Conservation (phyloP, 192 early-diverging fungal species). For the Backusella circina region DNA sequence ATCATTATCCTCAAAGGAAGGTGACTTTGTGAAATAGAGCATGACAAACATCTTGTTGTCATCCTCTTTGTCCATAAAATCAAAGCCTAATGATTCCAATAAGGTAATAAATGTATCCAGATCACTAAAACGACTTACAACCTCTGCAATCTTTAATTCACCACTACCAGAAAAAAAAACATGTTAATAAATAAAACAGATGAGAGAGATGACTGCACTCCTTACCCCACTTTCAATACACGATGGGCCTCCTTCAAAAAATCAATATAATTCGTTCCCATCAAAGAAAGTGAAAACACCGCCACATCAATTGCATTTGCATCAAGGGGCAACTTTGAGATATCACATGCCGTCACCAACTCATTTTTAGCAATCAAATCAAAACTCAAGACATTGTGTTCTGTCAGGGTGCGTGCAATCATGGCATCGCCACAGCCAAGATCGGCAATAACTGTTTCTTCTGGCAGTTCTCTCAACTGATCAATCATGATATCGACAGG, state of each 20-base stretch:
- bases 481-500: slow-evolving; percentile 85
- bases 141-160: slow-evolving; percentile 92
- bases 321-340: slow-evolving; percentile 77
- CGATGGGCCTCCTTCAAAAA: slow-evolving; percentile 89
- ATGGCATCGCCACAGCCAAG: slow-evolving; percentile 96
- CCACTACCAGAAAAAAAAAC: slow-evolving; percentile 52
- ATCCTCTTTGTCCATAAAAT: slow-evolving; percentile 66
- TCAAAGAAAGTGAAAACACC: slow-evolving; percentile 91
- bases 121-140: slow-evolving; percentile 83
- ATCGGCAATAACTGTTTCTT: slow-evolving; percentile 73
- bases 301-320: slow-evolving; percentile 71
- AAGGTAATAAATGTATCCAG: slow-evolving; percentile 72
- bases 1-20: slow-evolving; percentile 10
- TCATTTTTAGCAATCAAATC: slow-evolving; percentile 83
- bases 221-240: slow-evolving; percentile 73
- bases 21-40: slow-evolving; percentile 73
- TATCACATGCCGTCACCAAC: slow-evolving; percentile 88
- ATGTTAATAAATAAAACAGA: background rate
- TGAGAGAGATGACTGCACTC: too few species aligned
- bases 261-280: slow-evolving; percentile 94
- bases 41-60: slow-evolving; percentile 96
- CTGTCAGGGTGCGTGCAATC: slow-evolving; percentile 65
- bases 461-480: slow-evolving; percentile 51
- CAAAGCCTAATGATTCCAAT: slow-evolving; percentile 76
- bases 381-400: slow-evolving; percentile 78